A percentile compares a stretch with the other conserved stretches of the same genome.
phyloP scores from a whole-genome alignment of 257 asterid genomes.

The Penstemon eatonii region DNA sequence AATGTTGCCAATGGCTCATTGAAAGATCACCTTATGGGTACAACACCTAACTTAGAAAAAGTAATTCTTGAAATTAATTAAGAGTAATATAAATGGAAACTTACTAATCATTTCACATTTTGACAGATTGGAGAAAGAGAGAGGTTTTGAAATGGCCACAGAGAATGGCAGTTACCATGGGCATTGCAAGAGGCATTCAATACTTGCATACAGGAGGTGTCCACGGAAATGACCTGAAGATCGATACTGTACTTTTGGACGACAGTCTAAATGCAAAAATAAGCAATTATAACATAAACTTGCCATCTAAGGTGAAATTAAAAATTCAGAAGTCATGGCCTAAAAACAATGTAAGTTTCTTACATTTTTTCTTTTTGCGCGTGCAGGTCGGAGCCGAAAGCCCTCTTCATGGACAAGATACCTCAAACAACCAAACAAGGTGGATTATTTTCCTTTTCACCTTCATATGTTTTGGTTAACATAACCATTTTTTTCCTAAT shows the following conservation, averaged over 20 bases:
- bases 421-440: slow-evolving; percentile 37
- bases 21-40: slow-evolving; percentile 78
- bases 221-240: slow-evolving; percentile 69
- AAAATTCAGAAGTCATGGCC: background rate
- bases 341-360: background rate
- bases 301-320: slow-evolving; percentile 67
- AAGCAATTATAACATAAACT: slow-evolving; percentile 69
- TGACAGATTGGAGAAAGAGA: slow-evolving; percentile 82
- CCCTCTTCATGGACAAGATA: slow-evolving; percentile 53
- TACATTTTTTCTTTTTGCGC: background rate
- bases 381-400: slow-evolving; percentile 66
- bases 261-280: slow-evolving; percentile 74
- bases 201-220: slow-evolving; percentile 79
- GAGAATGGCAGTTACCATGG: slow-evolving; percentile 78
- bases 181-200: slow-evolving; percentile 84
- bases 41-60: background rate
- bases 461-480: background rate
- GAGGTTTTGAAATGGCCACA: slow-evolving; percentile 94
- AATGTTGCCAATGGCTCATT: slow-evolving; percentile 68
- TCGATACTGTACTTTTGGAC: slow-evolving; percentile 73
- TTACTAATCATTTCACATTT: background rate
- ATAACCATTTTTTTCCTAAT: background rate
- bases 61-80: background rate
- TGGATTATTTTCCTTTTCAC: background rate
- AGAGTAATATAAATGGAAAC: background rate